Base-by-base conservation (phyloP, 805 yeast species). In the Metschnikowia amazonensis region DNA sequence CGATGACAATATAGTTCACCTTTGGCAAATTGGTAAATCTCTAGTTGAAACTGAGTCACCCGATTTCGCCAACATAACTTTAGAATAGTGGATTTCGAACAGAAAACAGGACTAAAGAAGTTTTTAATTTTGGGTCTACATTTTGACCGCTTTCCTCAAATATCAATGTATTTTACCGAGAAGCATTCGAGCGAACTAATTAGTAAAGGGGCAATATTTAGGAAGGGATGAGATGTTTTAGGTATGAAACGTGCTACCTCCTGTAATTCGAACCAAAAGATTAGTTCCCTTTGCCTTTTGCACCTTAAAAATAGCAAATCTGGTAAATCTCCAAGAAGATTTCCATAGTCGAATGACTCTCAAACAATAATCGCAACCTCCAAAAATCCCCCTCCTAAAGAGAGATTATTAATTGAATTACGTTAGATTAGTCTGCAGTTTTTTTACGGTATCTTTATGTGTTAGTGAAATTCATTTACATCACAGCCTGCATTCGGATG, bases 1-100 rank as follows among this genome's bases (percentile, higher is more conserved):
- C 0, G 82, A 77, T 51, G 84, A 79, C 51, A 79, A 79, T 55
- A 77, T 79, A 36, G 82, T 79, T 1, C 84, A 79, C 51, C 58
- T 79, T 17, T 79, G 84, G 84, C 74, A 75, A 48, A 75, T 77
- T 13, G 61, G 70, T 13, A 56, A 59, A 46, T 53, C 58, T n/a
- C 51, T 70, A 34, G 43, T 65, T 25, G 50, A 59, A 1, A 64
- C 54, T 14, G 53, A 47, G 20, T 41, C 44, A 4, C 39, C 39
- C 4, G 51, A 50, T 5, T 31, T 59, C 2, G 48, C 49, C n/a
- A 53, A 49, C n/a, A 43, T 44, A 7, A 60, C 52, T 2, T 52
- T 67, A 42, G 71, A 67, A 51, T 65, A 55, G 44, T 17, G 13
- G 5, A 13, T 18, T 10, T 18, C n/a, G 17, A 13, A 27, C 8